Conservation (phyloP, 345 rosid species). For the Ricinus communis region DNA sequence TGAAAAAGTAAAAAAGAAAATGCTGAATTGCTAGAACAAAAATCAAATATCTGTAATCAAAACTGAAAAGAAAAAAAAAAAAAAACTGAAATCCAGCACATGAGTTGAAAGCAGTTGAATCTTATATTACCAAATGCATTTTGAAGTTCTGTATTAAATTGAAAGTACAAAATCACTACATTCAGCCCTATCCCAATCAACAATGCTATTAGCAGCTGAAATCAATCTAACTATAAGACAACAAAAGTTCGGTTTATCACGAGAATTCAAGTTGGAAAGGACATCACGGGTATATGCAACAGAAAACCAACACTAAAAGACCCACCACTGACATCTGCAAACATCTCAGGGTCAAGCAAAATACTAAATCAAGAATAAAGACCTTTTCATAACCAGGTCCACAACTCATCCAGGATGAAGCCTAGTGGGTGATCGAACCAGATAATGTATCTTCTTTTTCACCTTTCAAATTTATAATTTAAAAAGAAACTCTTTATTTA, state of each 20-base stretch:
- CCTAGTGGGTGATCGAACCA: no score
- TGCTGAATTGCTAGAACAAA: constrained; percentile 7
- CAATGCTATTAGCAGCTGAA: background rate
- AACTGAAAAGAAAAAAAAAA: background rate
- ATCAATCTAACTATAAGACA: no score
- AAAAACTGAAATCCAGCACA: background rate
- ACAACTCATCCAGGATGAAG: background rate
- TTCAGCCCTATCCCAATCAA: background rate
- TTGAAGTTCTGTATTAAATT: background rate
- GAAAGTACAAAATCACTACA: background rate
- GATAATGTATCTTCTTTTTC: no score
- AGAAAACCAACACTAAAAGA: background rate
- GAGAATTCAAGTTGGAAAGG: background rate
- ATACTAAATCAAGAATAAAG: background rate
- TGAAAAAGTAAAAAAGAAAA: constrained; percentile 5
- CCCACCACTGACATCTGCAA: background rate
- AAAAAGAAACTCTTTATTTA: background rate
- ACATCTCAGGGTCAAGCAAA: background rate
- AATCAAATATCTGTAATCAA: background rate
- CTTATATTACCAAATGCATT: background rate
- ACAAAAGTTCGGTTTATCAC: background rate
- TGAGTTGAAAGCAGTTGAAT: background rate
- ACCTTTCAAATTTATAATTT: no score
- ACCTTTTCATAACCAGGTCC: no score
- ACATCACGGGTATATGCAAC: background rate